Evolutionary conservation across 257 asterid species (phyloP).

Genomic region (Sherardia arvensis): DNA sequence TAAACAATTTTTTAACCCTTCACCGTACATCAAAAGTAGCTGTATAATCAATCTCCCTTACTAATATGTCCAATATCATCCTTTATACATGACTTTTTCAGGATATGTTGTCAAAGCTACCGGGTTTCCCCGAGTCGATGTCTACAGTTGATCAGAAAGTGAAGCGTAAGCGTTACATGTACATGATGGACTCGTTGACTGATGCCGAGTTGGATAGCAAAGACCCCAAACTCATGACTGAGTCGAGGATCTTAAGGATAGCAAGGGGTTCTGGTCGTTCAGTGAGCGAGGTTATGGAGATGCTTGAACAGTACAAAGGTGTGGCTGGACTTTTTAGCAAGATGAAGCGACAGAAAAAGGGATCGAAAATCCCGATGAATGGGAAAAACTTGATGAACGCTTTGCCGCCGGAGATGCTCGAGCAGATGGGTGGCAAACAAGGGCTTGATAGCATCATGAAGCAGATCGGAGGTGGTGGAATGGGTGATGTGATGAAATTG

Average conservation of each 20-base stretch:
- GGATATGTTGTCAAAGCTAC: constrained; percentile 93
- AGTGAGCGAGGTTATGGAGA: constrained; percentile 72
- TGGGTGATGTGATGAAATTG: too few species aligned
- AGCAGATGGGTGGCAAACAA: too few species aligned
- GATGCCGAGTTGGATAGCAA: constrained; percentile 80
- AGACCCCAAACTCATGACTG: constrained; percentile 74
- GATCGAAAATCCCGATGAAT: constrained; percentile 86
- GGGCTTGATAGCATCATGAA: too few species aligned
- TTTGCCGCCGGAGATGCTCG: too few species aligned
- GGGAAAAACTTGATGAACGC: constrained; percentile 17
- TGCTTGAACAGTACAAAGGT: constrained; percentile 89
- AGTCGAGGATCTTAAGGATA: constrained; percentile 70
- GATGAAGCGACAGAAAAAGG: constrained; percentile 85
- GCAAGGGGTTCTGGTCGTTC: constrained; percentile 88
- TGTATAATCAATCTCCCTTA: too few species aligned
- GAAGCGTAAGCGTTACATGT: constrained; percentile 81
- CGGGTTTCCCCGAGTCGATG: constrained; percentile 88
- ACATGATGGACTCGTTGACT: constrained; percentile 55
- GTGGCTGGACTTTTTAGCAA: constrained; percentile 80
- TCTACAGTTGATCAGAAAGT: constrained; percentile 82
- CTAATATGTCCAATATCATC: too few species aligned
- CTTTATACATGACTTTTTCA: too few species aligned
- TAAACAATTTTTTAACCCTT: too few species aligned
- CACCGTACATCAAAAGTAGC: too few species aligned
- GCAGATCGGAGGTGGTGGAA: too few species aligned